Evolutionary conservation across 2,329 filamentous ascomycete species (phyloP), one percentile per base, ranked within the genome.

Genomic region (Xylariaceae sp.): DNA sequence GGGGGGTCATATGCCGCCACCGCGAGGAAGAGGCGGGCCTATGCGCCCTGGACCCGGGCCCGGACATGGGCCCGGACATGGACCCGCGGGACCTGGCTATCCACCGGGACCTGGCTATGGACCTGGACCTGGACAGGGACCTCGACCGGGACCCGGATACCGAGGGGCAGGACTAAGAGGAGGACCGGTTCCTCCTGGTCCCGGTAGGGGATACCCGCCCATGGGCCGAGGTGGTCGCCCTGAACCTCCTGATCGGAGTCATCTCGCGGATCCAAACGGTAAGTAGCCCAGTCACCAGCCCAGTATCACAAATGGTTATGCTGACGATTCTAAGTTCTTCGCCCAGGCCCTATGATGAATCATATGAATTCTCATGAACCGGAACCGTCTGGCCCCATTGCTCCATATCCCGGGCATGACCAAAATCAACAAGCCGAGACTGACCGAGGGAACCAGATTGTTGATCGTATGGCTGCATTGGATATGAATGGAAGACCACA

Each of bases 311-410:
- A 54, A 15, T 18, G 37, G 10, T 34, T 30, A 18, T 58, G 55
- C 65, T 71, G 62, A 72, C 60, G 6, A 11, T 30, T 9, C 37
- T 18, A 52, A 71, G 67, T 37, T 7, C 67, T 66, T 51, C 67
- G 63, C 17, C 61, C 63, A 5, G 66, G 61, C 7, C 67, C 64
- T 45, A 61, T 69, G 51, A 59, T 58, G 44, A 68, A 65, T 37
- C 68, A 69, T 2, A 58, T 55, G 35, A 68, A 65, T 37, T 67
- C 69, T 2, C 63, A 66, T 7, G 73, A 76, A 17, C 66, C 67
- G 62, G 74, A 75, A 48, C 76, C 74, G 52, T 73, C 73, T n/a
- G 72, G 76, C 56, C 68, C 76, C 3, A 79, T 77, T 61, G 76
- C 77, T 1, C 66, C 72, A 1, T 77, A 78, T 51, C 77, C 76